These are phyloP conservation scores for Aristolochia californica DNA, from an alignment of 164 flowering plant genomes.

Conservation along the genomic window DNA sequence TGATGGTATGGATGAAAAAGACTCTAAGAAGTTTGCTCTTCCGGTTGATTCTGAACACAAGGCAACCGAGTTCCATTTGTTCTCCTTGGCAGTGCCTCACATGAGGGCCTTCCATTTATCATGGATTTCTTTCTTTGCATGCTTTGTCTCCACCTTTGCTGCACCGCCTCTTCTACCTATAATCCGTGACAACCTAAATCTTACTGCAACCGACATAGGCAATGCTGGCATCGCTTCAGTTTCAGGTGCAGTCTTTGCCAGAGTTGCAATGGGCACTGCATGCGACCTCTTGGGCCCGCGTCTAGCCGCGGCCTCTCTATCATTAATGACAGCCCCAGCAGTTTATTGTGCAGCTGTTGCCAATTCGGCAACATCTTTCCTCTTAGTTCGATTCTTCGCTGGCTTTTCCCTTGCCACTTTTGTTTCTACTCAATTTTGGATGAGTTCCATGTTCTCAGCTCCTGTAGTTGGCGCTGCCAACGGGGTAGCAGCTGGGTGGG, in stretches of 20 bases:
- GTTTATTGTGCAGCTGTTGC: constrained; percentile 40
- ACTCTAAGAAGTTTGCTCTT: constrained; percentile 28
- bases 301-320: constrained; percentile 56
- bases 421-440: constrained; percentile 87
- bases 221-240: constrained; percentile 88
- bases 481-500: constrained; percentile 80
- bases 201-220: constrained; percentile 69
- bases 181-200: constrained; percentile 71
- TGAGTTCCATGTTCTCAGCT: constrained; percentile 81
- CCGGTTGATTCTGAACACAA: constrained; percentile 83
- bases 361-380: constrained; percentile 37
- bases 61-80: constrained; percentile 43
- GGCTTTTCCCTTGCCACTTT: constrained; percentile 83
- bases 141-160: constrained; percentile 77
- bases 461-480: constrained; percentile 61
- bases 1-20: constrained; percentile 2
- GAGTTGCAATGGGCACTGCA: constrained; percentile 72
- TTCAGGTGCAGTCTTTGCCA: constrained; percentile 71
- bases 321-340: constrained; percentile 62
- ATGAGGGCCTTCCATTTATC: constrained; percentile 83
- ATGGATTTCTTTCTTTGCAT: constrained; percentile 73
- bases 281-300: constrained; percentile 84
- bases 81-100: constrained; percentile 54
- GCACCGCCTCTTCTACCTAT: constrained; percentile 76
- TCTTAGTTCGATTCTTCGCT: constrained; percentile 60